phyloP scores from a whole-genome alignment of 1,284 basidiomycete species.

The Trametes hirsuta region DNA sequence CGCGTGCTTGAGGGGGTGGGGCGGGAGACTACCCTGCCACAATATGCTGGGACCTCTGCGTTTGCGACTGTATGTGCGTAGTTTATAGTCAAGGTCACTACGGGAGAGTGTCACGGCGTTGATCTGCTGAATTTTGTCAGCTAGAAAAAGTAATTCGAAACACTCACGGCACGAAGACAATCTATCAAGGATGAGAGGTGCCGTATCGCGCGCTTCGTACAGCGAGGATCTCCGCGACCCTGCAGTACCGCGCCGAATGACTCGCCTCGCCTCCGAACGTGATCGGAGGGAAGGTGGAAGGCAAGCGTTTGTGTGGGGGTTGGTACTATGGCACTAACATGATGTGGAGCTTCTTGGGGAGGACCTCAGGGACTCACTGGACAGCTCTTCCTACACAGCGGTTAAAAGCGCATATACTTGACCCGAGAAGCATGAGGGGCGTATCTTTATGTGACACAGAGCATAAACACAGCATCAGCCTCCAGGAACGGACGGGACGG shows the following conservation, averaged over 20 bases:
- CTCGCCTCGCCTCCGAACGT: not conserved
- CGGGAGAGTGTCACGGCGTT: not conserved
- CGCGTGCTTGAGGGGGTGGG: no score
- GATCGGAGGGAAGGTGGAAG: conserved; percentile 6
- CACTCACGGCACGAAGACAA: not conserved
- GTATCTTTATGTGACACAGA: not conserved
- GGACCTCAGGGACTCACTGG: not conserved
- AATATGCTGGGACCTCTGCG: no score
- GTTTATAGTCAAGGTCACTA: no score
- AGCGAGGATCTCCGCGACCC: not conserved
- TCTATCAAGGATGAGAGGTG: not conserved
- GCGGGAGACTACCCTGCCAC: no score
- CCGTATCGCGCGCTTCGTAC: not conserved
- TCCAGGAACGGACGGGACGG: no score
- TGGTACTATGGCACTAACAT: not conserved
- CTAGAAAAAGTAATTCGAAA: no score
- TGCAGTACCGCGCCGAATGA: not conserved
- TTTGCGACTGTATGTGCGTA: no score
- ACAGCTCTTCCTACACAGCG: not conserved
- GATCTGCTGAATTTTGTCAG: not conserved
- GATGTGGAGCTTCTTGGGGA: not conserved
- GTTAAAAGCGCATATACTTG: not conserved
- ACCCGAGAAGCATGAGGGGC: not conserved
- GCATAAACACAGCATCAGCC: not conserved
- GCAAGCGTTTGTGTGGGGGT: not conserved